Evolutionary conservation across 208 protist species (phyloP).

Genomic region (Kentomonas sorsogonicus): DNA sequence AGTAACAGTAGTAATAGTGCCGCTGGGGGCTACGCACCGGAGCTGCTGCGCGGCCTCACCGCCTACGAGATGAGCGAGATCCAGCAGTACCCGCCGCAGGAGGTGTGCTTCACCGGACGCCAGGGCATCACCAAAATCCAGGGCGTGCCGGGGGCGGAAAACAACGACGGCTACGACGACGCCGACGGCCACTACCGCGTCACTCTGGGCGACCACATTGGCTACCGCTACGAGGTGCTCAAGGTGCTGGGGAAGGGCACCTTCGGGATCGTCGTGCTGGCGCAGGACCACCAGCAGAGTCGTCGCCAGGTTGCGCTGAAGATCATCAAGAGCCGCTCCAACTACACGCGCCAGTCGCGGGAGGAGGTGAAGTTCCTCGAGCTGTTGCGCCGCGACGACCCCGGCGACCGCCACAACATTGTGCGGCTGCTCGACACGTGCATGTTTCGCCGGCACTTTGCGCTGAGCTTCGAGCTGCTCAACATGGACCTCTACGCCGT

Average conservation of each 20-base stretch:
- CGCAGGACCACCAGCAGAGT: slow-evolving; percentile 52
- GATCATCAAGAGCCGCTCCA: slow-evolving; percentile 78
- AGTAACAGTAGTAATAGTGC: background rate
- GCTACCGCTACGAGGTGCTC: slow-evolving; percentile 89
- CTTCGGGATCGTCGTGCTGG: slow-evolving; percentile 87
- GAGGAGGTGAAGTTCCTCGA: slow-evolving; percentile 79
- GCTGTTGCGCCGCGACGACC: slow-evolving; percentile 53
- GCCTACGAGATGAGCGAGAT: slow-evolving; percentile 72
- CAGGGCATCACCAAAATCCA: slow-evolving; percentile 50
- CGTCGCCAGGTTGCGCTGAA: slow-evolving; percentile 66
- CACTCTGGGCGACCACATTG: slow-evolving; percentile 89
- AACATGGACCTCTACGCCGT: slow-evolving; percentile 64
- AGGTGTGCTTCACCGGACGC: slow-evolving; percentile 66
- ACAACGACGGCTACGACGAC: slow-evolving; percentile 93
- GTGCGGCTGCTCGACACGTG: slow-evolving; percentile 58
- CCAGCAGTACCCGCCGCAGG: slow-evolving; percentile 29
- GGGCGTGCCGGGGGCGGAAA: slow-evolving; percentile 24
- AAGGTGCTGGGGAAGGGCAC: slow-evolving; percentile 77
- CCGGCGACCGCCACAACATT: slow-evolving; percentile 52
- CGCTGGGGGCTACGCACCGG: background rate
- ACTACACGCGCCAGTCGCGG: slow-evolving; percentile 78
- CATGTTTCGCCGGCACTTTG: slow-evolving; percentile 70
- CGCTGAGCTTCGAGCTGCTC: slow-evolving; percentile 77
- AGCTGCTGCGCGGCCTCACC: slow-evolving; percentile 38
- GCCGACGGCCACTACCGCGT: slow-evolving; percentile 91